Base-by-base conservation (phyloP, 2,329 filamentous ascomycete species). In the Diplodia scrobiculata region DNA sequence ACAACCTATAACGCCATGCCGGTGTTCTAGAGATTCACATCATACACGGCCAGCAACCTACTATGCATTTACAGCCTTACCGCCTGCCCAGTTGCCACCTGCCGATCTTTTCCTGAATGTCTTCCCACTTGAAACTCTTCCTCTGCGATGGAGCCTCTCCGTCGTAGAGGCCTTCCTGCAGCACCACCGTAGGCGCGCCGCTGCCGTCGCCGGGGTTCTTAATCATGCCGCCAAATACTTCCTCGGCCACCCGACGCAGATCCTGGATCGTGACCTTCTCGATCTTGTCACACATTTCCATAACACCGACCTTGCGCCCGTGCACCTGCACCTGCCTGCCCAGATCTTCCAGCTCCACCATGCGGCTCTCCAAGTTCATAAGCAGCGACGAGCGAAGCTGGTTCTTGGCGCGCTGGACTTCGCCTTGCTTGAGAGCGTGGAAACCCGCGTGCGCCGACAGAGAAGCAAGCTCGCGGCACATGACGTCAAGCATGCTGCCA, bases 261-360 rank as follows among this genome's bases (percentile, higher is more conserved):
- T 99, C 95, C 10, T 85, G 73, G 0, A 96, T 86, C 0, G 90
- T 96, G 66, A 99, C 82, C 5, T 82, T 83, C 74, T 97, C 91
- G 70, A 99, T 99, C 74, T 88, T 87, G 60, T 82, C 82, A 75
- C 94, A 97, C 94, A 99, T 98, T 75, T 98, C 93, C 70, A 87
- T 87, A 7, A 97, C 93, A 1, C 94, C 90, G 6, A 98, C 87
- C 81, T 97, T 97, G 70, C 87, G 86, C 25, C 94, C 95, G 75
- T 98, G 93, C n/a, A 97, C 91, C 81, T 98, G 95, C 11, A 99
- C 92, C 77, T 97, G 94, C 69, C 95, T 83, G 25, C 95, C 95
- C 0, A 99, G 84, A 76, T 99, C 95, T 79, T 99, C 95, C 6
- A 99, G 85, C 81, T 98, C 95, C 10, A 99, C 92, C 92, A 99